Evolutionary conservation across 352 stramenopile species (phyloP), one percentile per base, ranked within the genome.

Genomic region (Phytopythium vexans): DNA sequence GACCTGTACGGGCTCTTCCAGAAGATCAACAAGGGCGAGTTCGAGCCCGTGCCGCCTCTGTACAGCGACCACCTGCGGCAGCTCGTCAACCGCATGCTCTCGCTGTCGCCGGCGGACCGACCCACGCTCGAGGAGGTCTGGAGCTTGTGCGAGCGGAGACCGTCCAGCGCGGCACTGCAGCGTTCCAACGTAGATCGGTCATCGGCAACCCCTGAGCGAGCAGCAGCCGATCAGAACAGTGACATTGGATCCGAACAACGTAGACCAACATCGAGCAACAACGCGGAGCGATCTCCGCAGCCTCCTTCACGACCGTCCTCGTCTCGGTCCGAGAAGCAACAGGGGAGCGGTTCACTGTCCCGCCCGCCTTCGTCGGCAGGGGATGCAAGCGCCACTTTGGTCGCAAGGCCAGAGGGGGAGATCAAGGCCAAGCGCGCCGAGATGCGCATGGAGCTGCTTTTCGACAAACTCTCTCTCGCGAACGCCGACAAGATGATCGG

Each of bases 1-100:
- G 95, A 96, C 44, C 72, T 98, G 3, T 91, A 92, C 34, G 81
- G 82, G 0, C 70, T 98, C 11, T 98, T 98, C 54, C 64, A 97
- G 57, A 98, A 98, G 60, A 92, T 92, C 57, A 92, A 88, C 58
- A 92, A 94, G 59, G 82, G 82, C 1, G 78, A 92, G 52, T 94
- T 91, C 51, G 76, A 92, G 39, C 61, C 65, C 0, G 66, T 92
- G 5, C 57, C 74, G 4, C 55, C 69, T 8, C 52, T 89, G 8
- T 94, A 92, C 59, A 92, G 82, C 52, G 59, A 77, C 3, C 69
- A 87, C 34, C 49, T 91, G 48, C 70, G 75, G 0, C 42, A 37
- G 0, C 61, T 93, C 15, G 78, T 87, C 5, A 79, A 69, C n/a
- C 66, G 65, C 10, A 94, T 94, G 85, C 77, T 93, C 33, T 83